Percentiles rank a stretch among this genome's conserved stretches.
phyloP scores from a whole-genome alignment of 2,329 filamentous ascomycete genomes.

The Xylaria sp. region DNA sequence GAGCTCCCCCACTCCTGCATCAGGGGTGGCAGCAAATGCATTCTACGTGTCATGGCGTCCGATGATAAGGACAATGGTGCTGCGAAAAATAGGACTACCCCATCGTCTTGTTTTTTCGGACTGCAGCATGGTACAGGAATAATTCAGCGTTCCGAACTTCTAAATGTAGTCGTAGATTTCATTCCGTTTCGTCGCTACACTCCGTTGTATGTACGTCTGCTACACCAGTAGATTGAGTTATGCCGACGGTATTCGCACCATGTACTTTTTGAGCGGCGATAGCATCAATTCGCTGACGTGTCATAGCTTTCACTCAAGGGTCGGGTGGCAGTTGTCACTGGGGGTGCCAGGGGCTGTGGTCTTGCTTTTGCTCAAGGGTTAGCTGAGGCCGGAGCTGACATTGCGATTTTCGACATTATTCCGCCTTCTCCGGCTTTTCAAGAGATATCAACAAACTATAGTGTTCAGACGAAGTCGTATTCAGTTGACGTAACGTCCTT shows the following conservation, averaged over 20 bases:
- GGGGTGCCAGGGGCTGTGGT: conserved; percentile 59
- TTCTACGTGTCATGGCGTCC: not conserved
- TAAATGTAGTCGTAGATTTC: not conserved
- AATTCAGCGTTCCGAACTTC: not conserved
- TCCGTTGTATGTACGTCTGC: not conserved
- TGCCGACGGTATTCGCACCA: conserved; percentile 20
- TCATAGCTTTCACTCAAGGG: conserved; percentile 61
- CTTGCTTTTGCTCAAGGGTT: conserved; percentile 58
- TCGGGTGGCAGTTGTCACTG: conserved; percentile 59
- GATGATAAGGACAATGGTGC: not conserved
- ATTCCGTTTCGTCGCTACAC: not conserved
- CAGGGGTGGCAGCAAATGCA: not conserved
- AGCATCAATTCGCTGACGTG: not conserved
- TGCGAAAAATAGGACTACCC: not conserved
- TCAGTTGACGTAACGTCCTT: conserved; percentile 54
- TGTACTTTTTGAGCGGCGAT: not conserved
- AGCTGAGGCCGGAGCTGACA: conserved; percentile 59
- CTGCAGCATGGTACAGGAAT: not conserved
- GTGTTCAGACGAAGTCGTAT: conserved; percentile 57
- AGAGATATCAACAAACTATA: conserved; percentile 54
- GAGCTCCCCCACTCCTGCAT: conserved; percentile 1
- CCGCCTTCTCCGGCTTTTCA: conserved; percentile 53
- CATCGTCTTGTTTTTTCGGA: not conserved
- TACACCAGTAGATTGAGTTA: not conserved
- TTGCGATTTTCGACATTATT: conserved; percentile 61